Conservation (phyloP, 2,329 filamentous ascomycete species). For the Apiospora kogelbergensis region DNA sequence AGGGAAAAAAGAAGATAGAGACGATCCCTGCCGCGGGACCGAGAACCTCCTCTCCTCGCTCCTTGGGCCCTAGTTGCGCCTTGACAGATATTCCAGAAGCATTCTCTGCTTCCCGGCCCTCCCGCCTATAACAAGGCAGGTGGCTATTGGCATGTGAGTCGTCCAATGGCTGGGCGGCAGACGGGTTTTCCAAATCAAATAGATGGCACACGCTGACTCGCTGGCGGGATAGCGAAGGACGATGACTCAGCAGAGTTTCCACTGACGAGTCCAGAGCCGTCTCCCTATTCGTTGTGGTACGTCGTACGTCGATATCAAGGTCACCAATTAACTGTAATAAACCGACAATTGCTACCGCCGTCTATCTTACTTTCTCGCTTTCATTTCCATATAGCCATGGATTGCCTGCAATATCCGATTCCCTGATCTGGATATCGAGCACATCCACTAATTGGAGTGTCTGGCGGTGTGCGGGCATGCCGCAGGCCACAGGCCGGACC, state of each 20-base stretch:
- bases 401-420: background rate
- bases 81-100: slow-evolving; percentile 7
- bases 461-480: background rate
- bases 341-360: background rate
- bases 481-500: background rate
- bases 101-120: background rate
- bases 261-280: background rate
- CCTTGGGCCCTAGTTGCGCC: background rate
- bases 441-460: background rate
- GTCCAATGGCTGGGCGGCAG: background rate
- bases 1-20: background rate
- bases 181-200: background rate
- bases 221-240: background rate
- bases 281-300: background rate
- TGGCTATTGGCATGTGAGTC: background rate
- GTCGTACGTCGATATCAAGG: background rate
- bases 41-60: background rate
- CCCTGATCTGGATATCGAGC: background rate
- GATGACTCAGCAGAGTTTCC: slow-evolving; percentile 6
- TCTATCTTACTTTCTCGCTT: background rate
- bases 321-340: background rate
- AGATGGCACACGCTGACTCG: background rate
- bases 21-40: background rate
- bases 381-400: background rate
- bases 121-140: background rate